phyloP scores from a whole-genome alignment of 331 rosid genomes.

The Malus hybrid region DNA sequence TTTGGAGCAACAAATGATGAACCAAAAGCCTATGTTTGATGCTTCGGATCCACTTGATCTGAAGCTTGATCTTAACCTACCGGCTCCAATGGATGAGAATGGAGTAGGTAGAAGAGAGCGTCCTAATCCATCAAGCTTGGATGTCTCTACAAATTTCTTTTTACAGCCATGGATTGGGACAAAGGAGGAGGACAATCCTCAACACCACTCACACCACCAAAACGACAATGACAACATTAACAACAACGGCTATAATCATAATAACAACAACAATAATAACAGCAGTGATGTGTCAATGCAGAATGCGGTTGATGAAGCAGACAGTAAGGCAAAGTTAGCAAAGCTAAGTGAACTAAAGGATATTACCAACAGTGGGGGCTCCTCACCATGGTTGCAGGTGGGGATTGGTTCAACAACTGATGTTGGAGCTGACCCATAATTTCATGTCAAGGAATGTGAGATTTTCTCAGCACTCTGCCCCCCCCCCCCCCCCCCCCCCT shows the following conservation, averaged over 20 bases:
- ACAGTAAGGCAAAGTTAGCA: slow-evolving; percentile 68
- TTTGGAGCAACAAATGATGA: slow-evolving; percentile 33
- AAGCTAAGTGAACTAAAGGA: slow-evolving; percentile 83
- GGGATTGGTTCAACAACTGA: slow-evolving; percentile 77
- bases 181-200: slow-evolving; percentile 24
- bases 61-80: slow-evolving; percentile 84
- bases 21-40: slow-evolving; percentile 31
- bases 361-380: slow-evolving; percentile 46
- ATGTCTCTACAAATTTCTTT: slow-evolving; percentile 42
- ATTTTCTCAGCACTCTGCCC: background rate
- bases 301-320: slow-evolving; percentile 61
- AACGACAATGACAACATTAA: slow-evolving; percentile 15
- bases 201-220: slow-evolving; percentile 12
- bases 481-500: background rate
- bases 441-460: slow-evolving; percentile 1
- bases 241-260: slow-evolving; percentile 10
- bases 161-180: slow-evolving; percentile 56
- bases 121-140: slow-evolving; percentile 2
- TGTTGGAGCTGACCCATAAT: slow-evolving; percentile 42
- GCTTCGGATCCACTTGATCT: slow-evolving; percentile 43
- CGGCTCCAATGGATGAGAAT: slow-evolving; percentile 40
- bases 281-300: slow-evolving; percentile 20
- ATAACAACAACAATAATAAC: slow-evolving; percentile 21
- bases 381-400: slow-evolving; percentile 89
- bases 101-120: slow-evolving; percentile 11